A percentile compares a stretch with the other conserved stretches of the same genome.
Conservation (phyloP, 2,329 filamentous ascomycete genomes). For the Penicillium brasilianum region DNA sequence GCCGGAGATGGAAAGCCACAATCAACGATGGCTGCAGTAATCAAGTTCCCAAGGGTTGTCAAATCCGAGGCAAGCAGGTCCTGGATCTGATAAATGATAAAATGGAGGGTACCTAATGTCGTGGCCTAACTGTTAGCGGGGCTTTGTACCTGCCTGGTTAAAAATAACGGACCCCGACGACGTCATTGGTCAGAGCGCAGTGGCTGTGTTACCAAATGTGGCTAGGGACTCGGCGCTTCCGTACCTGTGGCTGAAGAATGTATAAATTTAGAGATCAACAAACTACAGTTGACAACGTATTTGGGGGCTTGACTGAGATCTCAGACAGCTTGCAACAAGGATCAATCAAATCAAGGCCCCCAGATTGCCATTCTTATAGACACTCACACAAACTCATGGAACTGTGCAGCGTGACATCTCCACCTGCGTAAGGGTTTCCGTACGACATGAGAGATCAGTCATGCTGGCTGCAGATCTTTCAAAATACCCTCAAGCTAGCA, state of each 20-base stretch:
- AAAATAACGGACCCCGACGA: slow-evolving; percentile 26
- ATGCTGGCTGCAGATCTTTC: slow-evolving; percentile 17
- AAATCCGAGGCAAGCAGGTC: not conserved
- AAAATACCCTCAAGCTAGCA: not conserved
- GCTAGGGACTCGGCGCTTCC: slow-evolving; percentile 6
- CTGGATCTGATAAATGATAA: slow-evolving; percentile 8
- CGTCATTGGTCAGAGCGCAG: slow-evolving; percentile 26
- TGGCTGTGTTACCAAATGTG: slow-evolving; percentile 22
- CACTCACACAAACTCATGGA: not conserved
- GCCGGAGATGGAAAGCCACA: slow-evolving; percentile 21
- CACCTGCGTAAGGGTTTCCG: slow-evolving; percentile 24
- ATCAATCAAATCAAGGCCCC: not conserved
- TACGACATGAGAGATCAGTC: slow-evolving; percentile 23
- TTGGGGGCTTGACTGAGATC: not conserved
- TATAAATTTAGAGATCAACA: slow-evolving; percentile 1
- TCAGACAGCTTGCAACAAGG: not conserved
- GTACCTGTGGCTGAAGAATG: slow-evolving; percentile 12
- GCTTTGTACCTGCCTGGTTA: slow-evolving; percentile 28
- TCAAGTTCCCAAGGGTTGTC: not conserved
- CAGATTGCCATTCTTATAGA: slow-evolving; percentile 14
- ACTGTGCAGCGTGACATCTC: slow-evolving; percentile 24
- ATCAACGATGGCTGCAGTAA: slow-evolving; percentile 1
- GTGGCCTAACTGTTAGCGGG: slow-evolving; percentile 35
- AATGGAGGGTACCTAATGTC: slow-evolving; percentile 30
- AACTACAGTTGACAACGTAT: not conserved